These are phyloP conservation scores for Babesia gibsoni DNA, from an alignment of 169 alveolate species.

Conservation along the genomic window DNA sequence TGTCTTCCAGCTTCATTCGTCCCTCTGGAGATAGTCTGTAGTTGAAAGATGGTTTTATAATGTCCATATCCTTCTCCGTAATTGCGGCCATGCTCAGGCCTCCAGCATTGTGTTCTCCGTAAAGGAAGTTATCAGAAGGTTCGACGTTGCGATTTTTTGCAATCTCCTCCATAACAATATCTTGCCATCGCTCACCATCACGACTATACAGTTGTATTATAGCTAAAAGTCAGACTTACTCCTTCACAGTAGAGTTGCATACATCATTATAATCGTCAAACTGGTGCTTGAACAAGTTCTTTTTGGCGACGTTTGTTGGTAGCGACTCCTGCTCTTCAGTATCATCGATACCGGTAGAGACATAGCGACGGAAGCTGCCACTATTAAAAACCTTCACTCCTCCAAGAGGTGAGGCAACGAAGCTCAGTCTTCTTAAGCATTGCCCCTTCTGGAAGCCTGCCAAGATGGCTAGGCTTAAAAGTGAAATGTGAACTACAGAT, in stretches of 20 bases:
- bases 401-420: too few species aligned
- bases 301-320: neutral
- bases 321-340: neutral
- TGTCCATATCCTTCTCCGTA: neutral
- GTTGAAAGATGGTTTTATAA: conserved; percentile 18
- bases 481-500: neutral
- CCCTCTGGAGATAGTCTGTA: conserved; percentile 62
- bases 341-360: too few species aligned
- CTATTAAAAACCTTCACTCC: too few species aligned
- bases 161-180: conserved; percentile 53
- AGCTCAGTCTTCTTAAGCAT: neutral
- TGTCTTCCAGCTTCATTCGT: conserved; percentile 50
- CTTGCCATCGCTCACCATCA: conserved; percentile 55
- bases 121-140: conserved; percentile 9
- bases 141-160: conserved; percentile 36
- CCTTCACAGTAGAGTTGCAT: neutral
- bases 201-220: neutral
- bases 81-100: neutral
- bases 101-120: conserved; percentile 4
- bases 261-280: conserved; percentile 15
- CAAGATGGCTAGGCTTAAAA: neutral
- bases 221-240: neutral
- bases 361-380: neutral
- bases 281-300: conserved; percentile 43
- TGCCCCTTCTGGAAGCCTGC: neutral